Conservation (phyloP, 345 rosid genomes). For the Lepidium sativum region DNA sequence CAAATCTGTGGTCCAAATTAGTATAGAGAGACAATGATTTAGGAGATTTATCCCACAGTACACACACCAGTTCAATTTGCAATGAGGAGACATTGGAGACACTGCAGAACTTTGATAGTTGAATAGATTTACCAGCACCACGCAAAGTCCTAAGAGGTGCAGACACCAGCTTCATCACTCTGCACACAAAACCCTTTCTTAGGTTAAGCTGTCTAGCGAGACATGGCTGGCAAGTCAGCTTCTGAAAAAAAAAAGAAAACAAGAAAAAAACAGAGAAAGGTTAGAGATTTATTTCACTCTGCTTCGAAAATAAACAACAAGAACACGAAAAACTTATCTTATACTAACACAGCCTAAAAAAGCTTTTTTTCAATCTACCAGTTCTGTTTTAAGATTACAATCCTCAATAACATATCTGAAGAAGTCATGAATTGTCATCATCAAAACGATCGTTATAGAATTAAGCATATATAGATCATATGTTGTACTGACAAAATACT, state of each 20-base stretch:
- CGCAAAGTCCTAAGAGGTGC: slow-evolving; percentile 72
- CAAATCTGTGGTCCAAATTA: background rate
- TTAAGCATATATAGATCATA: background rate
- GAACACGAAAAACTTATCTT: background rate
- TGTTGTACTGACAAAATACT: background rate
- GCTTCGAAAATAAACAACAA: background rate
- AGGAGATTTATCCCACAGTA: background rate
- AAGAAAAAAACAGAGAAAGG: background rate
- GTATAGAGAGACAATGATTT: background rate
- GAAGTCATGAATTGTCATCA: background rate
- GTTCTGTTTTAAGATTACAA: background rate
- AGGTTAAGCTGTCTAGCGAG: slow-evolving; percentile 68
- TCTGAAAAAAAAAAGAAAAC: background rate
- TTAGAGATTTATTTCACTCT: background rate
- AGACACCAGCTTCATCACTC: slow-evolving; percentile 53
- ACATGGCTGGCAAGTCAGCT: slow-evolving; percentile 47
- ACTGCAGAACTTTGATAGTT: slow-evolving; percentile 79
- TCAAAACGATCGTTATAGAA: background rate
- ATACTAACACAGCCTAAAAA: background rate
- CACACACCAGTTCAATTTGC: slow-evolving; percentile 83
- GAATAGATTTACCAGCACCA: slow-evolving; percentile 74
- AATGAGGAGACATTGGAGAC: slow-evolving; percentile 59
- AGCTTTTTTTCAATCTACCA: background rate
- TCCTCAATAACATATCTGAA: background rate
- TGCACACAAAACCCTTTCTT: slow-evolving; percentile 68